Conservation (phyloP, 305 asterid species). For the Ilex paraguariensis region DNA sequence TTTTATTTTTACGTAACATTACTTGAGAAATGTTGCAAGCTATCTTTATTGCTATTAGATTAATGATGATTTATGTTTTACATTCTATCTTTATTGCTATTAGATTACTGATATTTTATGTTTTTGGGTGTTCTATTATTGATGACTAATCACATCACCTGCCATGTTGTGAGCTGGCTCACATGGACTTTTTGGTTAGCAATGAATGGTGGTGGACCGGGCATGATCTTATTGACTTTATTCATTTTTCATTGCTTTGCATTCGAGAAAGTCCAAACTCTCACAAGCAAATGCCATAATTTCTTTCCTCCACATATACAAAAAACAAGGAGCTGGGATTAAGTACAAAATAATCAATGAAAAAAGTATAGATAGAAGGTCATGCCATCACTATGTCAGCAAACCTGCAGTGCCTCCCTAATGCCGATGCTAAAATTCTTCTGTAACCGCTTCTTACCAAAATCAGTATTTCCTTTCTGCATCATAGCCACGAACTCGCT, state of each 20-base stretch:
- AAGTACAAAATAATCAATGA: constrained; percentile 10
- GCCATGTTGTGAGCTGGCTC: neutral
- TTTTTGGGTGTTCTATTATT: too few relatives aligned
- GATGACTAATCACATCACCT: neutral
- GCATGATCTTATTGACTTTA: too few relatives aligned
- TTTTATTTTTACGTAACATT: too few relatives aligned
- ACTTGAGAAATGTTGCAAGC: too few relatives aligned
- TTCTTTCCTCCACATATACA: too few relatives aligned
- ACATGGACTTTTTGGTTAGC: neutral
- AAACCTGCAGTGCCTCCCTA: constrained; percentile 41
- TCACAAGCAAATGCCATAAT: too few relatives aligned
- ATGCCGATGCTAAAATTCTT: constrained; percentile 32
- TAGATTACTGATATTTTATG: neutral
- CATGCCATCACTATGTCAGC: constrained; percentile 13
- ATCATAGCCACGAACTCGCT: constrained; percentile 81
- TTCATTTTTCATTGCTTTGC: too few relatives aligned
- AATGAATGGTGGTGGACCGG: too few relatives aligned
- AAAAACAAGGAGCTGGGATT: neutral
- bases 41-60: neutral
- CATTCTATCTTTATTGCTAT: neutral
- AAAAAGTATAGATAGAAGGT: neutral
- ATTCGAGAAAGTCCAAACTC: too few relatives aligned
- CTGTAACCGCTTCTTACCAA: constrained; percentile 34
- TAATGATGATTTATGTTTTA: neutral
- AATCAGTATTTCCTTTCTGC: constrained; percentile 48